Percentiles rank a stretch among this genome's conserved stretches.
Conservation (phyloP, 495 filamentous ascomycete genomes). For the Parathielavia appendiculata region DNA sequence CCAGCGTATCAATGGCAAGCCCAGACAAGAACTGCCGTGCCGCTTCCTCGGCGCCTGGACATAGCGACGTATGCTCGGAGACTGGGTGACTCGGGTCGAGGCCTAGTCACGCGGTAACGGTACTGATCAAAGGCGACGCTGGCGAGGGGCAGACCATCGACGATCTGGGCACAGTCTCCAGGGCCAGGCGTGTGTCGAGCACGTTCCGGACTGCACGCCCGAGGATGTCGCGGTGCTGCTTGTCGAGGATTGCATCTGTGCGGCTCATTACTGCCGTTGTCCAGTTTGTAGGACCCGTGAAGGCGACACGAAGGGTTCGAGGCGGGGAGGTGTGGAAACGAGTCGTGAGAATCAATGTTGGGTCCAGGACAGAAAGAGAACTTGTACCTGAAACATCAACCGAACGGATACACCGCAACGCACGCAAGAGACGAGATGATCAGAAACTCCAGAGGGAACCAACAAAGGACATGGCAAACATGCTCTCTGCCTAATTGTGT, state of each 20-base stretch:
- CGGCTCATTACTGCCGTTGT: neutral
- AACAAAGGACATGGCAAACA: too few species aligned
- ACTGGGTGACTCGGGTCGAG: neutral
- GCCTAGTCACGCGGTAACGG: neutral
- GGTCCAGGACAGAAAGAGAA: neutral
- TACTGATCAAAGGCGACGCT: neutral
- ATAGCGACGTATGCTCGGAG: neutral
- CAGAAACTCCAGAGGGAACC: neutral
- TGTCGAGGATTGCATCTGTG: neutral
- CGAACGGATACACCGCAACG: neutral
- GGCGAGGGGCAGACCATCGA: neutral
- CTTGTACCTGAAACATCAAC: neutral
- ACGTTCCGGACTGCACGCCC: neutral
- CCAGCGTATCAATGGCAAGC: neutral
- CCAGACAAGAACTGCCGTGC: neutral
- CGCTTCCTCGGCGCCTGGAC: neutral
- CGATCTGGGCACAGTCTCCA: conserved; percentile 1
- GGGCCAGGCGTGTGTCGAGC: neutral
- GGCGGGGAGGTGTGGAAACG: neutral
- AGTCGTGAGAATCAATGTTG: neutral
- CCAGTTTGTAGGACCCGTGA: neutral
- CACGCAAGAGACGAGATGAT: neutral
- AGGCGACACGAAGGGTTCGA: neutral
- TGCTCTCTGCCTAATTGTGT: too few species aligned
- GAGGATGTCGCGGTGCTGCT: neutral